Conservation (phyloP, 2,329 filamentous ascomycete species). For the Cercospora sojina region DNA sequence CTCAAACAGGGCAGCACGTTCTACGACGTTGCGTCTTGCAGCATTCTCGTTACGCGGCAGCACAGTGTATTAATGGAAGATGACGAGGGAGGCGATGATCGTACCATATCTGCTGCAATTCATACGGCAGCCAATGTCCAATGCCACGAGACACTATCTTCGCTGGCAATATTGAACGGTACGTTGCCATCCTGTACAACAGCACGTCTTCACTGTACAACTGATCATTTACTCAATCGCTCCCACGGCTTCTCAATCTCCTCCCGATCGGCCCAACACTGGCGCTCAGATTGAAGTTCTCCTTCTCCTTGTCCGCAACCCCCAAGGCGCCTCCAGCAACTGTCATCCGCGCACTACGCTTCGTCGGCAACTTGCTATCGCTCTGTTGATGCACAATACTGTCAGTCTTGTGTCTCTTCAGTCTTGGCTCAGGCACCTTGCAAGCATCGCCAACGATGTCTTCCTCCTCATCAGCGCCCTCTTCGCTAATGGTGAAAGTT, state of each 20-base stretch:
- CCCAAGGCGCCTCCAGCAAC: conserved; percentile 35
- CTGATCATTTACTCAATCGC: conserved; percentile 17
- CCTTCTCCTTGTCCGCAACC: conserved; percentile 37
- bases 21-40: neutral
- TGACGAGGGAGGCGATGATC: neutral
- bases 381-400: conserved; percentile 25
- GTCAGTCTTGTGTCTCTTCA: conserved; percentile 48
- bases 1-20: neutral
- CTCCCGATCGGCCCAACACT: conserved; percentile 40
- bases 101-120: neutral
- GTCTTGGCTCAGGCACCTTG: conserved; percentile 37
- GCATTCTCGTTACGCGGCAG: neutral
- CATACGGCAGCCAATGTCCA: neutral
- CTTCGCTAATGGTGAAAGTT: conserved; percentile 34
- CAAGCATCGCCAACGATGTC: conserved; percentile 12
- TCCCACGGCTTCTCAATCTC: conserved; percentile 47
- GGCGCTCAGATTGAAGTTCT: conserved; percentile 43
- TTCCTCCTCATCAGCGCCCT: conserved; percentile 25
- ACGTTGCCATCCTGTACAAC: neutral
- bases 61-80: neutral
- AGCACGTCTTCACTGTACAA: neutral
- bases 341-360: conserved; percentile 43
- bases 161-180: neutral
- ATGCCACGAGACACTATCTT: neutral
- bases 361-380: conserved; percentile 47